Percentiles rank a stretch among this genome's conserved stretches.
Evolutionary conservation across 768 basidiomycete genomes (phyloP).

Genomic region (Mycena leptocephala): DNA sequence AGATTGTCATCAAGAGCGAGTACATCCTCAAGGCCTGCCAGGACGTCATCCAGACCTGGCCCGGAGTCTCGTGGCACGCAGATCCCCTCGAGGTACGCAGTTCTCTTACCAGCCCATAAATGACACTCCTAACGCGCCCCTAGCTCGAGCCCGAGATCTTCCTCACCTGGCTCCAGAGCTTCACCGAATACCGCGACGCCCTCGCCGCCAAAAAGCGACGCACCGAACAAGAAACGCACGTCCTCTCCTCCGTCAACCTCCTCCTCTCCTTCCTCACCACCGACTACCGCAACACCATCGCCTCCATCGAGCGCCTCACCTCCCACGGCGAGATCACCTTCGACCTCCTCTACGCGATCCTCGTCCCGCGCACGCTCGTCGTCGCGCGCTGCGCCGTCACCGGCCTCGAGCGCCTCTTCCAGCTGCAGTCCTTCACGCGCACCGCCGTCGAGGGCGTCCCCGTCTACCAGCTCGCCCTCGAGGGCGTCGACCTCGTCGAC

Average conservation of each 20-base stretch:
- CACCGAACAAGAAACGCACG: constrained; percentile 58
- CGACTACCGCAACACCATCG: constrained; percentile 67
- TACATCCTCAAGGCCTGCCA: constrained; percentile 72
- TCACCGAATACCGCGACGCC: constrained; percentile 59
- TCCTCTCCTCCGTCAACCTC: constrained; percentile 63
- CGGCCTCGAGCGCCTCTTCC: constrained; percentile 66
- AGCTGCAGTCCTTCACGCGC: constrained; percentile 58
- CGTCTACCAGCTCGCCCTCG: constrained; percentile 63
- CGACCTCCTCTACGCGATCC: constrained; percentile 69
- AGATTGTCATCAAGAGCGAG: constrained; percentile 71
- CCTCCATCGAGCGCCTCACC: constrained; percentile 63
- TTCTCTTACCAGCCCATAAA: background rate
- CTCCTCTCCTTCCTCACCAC: constrained; percentile 65
- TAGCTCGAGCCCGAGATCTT: constrained; percentile 74
- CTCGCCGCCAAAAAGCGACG: constrained; percentile 55
- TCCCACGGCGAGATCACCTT: constrained; percentile 73
- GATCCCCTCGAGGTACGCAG: constrained; percentile 67
- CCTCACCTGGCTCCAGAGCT: constrained; percentile 66
- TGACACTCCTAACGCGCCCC: background rate
- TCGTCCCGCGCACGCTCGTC: constrained; percentile 68
- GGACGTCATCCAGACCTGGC: constrained; percentile 71
- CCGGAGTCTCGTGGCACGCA: constrained; percentile 74
- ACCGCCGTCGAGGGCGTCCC: constrained; percentile 52
- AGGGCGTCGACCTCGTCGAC: constrained; percentile 70
- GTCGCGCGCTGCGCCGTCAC: constrained; percentile 70